Evolutionary conservation across 1,139 yeast genomes (phyloP).

Genomic region (Magnusiomyces tetraspermus): DNA sequence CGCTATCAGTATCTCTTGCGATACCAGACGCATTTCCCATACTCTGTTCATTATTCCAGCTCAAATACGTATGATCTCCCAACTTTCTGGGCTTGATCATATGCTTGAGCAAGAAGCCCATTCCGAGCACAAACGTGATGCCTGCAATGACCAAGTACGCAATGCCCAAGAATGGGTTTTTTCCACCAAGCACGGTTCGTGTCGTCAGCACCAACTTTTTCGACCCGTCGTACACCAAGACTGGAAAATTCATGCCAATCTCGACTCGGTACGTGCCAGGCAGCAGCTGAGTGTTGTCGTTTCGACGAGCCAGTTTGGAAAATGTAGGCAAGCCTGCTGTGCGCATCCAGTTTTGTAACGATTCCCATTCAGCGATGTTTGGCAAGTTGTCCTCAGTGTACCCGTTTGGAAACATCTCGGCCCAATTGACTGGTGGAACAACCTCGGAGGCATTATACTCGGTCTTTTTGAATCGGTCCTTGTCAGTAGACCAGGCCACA

Average conservation of each 20-base stretch:
- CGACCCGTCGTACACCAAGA: conserved; percentile 68
- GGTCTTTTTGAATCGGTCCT: conserved; percentile 70
- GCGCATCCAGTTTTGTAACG: conserved; percentile 97
- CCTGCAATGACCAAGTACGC: conserved; percentile 93
- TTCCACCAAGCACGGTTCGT: conserved; percentile 83
- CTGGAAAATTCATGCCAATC: conserved; percentile 84
- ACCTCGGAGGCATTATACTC: conserved; percentile 58
- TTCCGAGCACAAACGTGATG: conserved; percentile 56
- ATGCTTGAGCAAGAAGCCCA: conserved; percentile 51
- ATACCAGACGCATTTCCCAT: conserved; percentile 11
- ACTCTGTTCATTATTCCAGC: conserved; percentile 50
- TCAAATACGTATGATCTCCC: conserved; percentile 62
- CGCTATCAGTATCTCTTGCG: conserved; percentile 4
- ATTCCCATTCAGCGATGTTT: conserved; percentile 65
- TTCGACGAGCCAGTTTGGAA: conserved; percentile 70
- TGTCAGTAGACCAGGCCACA: conserved; percentile 83
- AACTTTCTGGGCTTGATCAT: conserved; percentile 59
- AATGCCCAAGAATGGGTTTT: conserved; percentile 77
- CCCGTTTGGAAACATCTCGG: conserved; percentile 73
- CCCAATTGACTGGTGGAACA: conserved; percentile 96
- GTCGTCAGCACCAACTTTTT: conserved; percentile 75
- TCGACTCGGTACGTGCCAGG: conserved; percentile 64
- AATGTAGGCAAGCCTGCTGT: conserved; percentile 85
- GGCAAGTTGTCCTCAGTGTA: conserved; percentile 80
- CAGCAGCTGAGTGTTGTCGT: conserved; percentile 52